Base-by-base conservation (phyloP, 148 eudicot species). In the Drosera capensis region DNA sequence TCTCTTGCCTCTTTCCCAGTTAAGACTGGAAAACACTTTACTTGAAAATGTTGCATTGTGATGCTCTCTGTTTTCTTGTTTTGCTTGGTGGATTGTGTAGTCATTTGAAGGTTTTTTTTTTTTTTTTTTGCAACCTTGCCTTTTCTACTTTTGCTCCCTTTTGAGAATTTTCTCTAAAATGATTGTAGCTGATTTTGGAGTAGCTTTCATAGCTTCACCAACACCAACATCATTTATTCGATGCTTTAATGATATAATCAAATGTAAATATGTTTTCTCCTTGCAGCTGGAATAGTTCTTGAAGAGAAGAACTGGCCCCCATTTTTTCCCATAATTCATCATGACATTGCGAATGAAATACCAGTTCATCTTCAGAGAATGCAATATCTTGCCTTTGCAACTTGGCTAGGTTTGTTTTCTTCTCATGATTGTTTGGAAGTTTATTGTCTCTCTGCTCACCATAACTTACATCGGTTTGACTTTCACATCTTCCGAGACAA, bases 221-320 rank as follows among this genome's bases (percentile, higher is more conserved):
- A 11, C 11, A 28, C 11, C 7, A 5, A 11, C 11, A 28, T 28
- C 7, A 5, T 5, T 28, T 5, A 34, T 34, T 34, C 38, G n/a
- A 11, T 34, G 5, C 31, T 28, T 34, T 34, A 13, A 34, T 2
- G 13, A 34, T 34, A 9, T 4, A 28, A 11, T 28, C 20, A 26
- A 14, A 20, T 20, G 26, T 39, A 29, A 1, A 30, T 43, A 51
- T 24, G 49, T 59, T 38, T 12, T 3, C 45, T 23, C 38, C 50
- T 54, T 66, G 63, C 94, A 87, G 96, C 96, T 63, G 96, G 94
- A 47, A 75, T 88, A 49, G 75, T 72, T 66, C 49, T 88, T 40
- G 96, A 83, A 52, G 75, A 70, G 72, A 83, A 77, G 73, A 88
- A 88, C 52, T 88, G 96, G 96, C 96, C 96, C 24, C 86, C 96